These are phyloP conservation scores for Dactylella cylindrospora DNA, from an alignment of 2,329 filamentous ascomycete species.

Conservation along the genomic window DNA sequence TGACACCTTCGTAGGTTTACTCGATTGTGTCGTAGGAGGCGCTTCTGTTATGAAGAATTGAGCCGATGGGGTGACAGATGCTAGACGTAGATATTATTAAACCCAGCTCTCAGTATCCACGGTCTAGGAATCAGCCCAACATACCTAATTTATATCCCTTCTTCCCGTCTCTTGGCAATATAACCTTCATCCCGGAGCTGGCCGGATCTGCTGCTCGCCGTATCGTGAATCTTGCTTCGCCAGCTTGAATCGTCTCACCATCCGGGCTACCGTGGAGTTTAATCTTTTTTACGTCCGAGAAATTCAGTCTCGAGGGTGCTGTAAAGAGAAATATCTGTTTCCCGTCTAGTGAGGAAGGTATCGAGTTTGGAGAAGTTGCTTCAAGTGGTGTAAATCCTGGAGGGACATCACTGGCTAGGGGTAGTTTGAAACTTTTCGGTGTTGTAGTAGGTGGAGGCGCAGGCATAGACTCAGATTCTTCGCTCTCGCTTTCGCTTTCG, in stretches of 20 bases:
- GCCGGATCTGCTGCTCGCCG: conserved; percentile 18
- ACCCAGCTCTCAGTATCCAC: not conserved
- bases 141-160: conserved; percentile 46
- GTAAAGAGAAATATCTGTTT: conserved; percentile 41
- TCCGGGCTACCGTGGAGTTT: conserved; percentile 27
- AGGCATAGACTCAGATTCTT: conserved; percentile 8
- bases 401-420: conserved; percentile 27
- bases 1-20: conserved; percentile 8
- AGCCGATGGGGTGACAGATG: conserved; percentile 35
- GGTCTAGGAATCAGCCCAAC: not conserved
- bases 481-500: conserved; percentile 13
- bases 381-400: conserved; percentile 26
- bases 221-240: conserved; percentile 23
- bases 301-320: conserved; percentile 32
- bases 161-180: conserved; percentile 37
- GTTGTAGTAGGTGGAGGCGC: not conserved
- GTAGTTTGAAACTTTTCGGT: conserved; percentile 17
- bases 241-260: conserved; percentile 30
- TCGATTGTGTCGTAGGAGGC: not conserved
- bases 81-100: conserved; percentile 10
- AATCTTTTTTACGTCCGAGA: conserved; percentile 38
- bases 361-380: conserved; percentile 10
- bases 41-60: conserved; percentile 45
- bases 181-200: conserved; percentile 35
- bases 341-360: conserved; percentile 27